Evolutionary conservation across 352 stramenopile genomes (phyloP), one percentile per base, ranked within the genome.

Genomic region (Halophytophthora polymorphica): DNA sequence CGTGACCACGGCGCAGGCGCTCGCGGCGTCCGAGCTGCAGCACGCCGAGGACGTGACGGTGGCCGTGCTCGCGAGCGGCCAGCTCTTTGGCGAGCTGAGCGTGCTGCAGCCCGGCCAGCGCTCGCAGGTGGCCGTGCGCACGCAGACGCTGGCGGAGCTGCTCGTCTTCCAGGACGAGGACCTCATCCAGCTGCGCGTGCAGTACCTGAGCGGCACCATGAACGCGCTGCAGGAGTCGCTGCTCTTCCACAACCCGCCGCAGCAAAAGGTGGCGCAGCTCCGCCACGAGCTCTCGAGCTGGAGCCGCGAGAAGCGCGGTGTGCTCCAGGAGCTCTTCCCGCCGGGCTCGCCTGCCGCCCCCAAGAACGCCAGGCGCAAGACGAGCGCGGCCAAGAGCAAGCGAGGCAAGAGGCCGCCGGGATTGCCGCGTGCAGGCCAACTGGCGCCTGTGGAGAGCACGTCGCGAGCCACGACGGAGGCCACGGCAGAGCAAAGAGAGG

Each of bases 191-290:
- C 66, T 90, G 8, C 66, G 72, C 17, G 62, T 90, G 37, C 78
- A 90, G 69, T 90, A 84, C 46, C 64, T 83, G 58, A 86, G 72
- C 47, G 70, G 76, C 42, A 77, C 74, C 11, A 88, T 90, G 79
- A 90, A 90, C 49, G 74, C 79, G 37, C 58, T 90, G 36, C 79
- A 90, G 56, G 75, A 80, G 34, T 90, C 79, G 45, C 61, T 90
- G 34, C 64, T 88, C 17, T 90, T 87, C 62, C 79, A 90, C 69
- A 90, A 90, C 56, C 79, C 79, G 11, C 74, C 79, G 23, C 72
- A 86, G 49, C 79, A 87, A 33, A 90, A 90, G 55, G 75, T 90
- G 46, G 47, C 78, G 17, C 79, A 90, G 47, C 40, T 90, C 6
- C 71, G 72, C 17, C 66, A 58, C 5, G 79, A 90, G 52, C 58